phyloP scores from a whole-genome alignment of 352 stramenopile genomes.

The Peronospora farinosa region DNA sequence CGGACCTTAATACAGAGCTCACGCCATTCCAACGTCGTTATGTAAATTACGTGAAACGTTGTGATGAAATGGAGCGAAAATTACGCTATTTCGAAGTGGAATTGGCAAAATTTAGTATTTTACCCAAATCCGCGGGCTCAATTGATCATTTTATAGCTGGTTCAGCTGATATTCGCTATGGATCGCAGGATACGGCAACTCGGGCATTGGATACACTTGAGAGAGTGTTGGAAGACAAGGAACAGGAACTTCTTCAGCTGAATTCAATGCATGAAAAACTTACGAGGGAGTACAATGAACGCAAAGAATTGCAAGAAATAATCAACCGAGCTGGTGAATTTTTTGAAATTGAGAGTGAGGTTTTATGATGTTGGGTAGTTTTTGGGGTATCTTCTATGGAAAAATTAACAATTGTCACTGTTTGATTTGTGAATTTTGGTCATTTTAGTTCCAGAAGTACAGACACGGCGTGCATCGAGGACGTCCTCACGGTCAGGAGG shows the following conservation, averaged over 20 bases:
- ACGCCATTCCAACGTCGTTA: conserved; percentile 98
- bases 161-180: conserved; percentile 71
- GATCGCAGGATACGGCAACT: conserved; percentile 69
- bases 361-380: background rate
- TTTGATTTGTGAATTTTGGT: background rate
- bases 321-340: conserved; percentile 73
- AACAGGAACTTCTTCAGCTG: conserved; percentile 94
- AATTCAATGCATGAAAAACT: conserved; percentile 97
- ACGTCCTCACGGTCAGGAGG: conserved; percentile 47
- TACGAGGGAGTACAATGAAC: conserved; percentile 96
- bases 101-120: conserved; percentile 91
- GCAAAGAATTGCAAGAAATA: conserved; percentile 84
- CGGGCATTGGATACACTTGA: conserved; percentile 93
- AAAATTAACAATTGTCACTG: background rate
- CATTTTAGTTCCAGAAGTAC: conserved; percentile 46
- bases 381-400: background rate
- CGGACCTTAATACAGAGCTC: conserved; percentile 97
- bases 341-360: conserved; percentile 78
- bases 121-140: conserved; percentile 55
- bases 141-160: conserved; percentile 74
- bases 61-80: conserved; percentile 98
- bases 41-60: conserved; percentile 97
- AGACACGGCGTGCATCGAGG: conserved; percentile 45
- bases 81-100: conserved; percentile 94
- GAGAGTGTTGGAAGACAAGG: conserved; percentile 93